Base-by-base conservation (phyloP, 2,329 filamentous ascomycete genomes). In the Rutstroemia sp. region DNA sequence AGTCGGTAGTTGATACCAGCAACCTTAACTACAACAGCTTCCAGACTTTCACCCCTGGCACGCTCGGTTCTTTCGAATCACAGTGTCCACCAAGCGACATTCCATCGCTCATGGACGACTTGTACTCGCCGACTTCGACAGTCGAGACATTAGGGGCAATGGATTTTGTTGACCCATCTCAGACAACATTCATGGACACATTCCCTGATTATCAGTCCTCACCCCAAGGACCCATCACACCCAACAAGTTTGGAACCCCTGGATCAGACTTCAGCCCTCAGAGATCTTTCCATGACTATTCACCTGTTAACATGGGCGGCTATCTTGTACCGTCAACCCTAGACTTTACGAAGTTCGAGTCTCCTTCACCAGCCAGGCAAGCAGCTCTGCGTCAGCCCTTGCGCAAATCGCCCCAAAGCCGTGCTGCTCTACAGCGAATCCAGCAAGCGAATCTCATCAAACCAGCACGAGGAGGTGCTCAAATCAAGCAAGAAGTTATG, bases 111-210 rank as follows among this genome's bases (percentile, higher is more conserved):
- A 57, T 61, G 34, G 47, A 60, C 9, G 61, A 63, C 19, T 46
- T 60, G 1, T 63, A 57, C 44, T 65, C 63, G 1, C 60, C 61
- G 21, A 50, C 51, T 7, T 64, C 63, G 2, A 60, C 51, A 4
- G 42, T 56, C 9, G 52, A 52, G n/a, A 59, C 57, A 36, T 61
- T 58, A 17, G 44, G 47, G 1, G 57, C 59, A 10, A 58, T 60
- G 30, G 57, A 64, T 42, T 66, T 63, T 54, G 64, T 67, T 5
- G 55, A 61, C 19, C 65, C 64, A 6, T 63, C 63, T 1, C 63
- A 67, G 48, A 66, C 65, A 9, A 66, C 63, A 0, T 63, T 65
- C 25, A 50, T 63, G 10, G 54, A 65, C 19, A 34, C 44, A 0
- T 64, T 64, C 44, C 25, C 46, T n/a, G 53, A 55, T 27, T 34